Conservation (phyloP, 441 rosid species). For the Arabidopsis hybrid region DNA sequence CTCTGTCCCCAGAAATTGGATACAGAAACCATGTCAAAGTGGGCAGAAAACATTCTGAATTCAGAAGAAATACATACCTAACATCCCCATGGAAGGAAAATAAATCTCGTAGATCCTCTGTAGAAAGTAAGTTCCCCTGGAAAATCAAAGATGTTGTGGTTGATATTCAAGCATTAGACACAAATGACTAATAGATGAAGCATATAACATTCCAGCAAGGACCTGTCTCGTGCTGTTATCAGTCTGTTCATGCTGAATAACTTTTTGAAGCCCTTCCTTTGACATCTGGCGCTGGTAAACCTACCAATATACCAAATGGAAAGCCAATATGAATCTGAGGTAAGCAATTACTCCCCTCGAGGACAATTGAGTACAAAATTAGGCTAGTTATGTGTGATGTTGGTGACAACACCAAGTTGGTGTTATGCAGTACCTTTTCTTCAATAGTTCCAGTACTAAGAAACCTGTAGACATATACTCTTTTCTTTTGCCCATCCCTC, state of each 20-base stretch:
- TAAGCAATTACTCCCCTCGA: slow-evolving; percentile 29
- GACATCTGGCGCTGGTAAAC: slow-evolving; percentile 99
- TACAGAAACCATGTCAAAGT: slow-evolving; percentile 2
- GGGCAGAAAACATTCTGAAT: not conserved
- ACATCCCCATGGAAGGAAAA: slow-evolving; percentile 79
- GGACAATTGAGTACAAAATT: not conserved
- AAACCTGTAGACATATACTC: slow-evolving; percentile 95
- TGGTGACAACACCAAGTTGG: too few relatives aligned
- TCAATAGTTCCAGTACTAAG: slow-evolving; percentile 97
- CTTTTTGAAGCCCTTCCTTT: slow-evolving; percentile 98
- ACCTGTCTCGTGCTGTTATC: slow-evolving; percentile 64
- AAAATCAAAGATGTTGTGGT: slow-evolving; percentile 36
- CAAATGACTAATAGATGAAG: slow-evolving; percentile 22
- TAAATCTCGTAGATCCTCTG: slow-evolving; percentile 87
- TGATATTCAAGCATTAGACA: slow-evolving; percentile 31
- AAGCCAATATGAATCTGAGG: slow-evolving; percentile 34
- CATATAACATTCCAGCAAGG: slow-evolving; percentile 28
- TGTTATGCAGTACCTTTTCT: slow-evolving; percentile 76
- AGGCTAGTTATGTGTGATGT: slow-evolving; percentile 16
- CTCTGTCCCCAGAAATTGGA: slow-evolving; percentile 9
- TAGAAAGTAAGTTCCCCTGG: slow-evolving; percentile 88
- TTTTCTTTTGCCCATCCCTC: slow-evolving; percentile 99
- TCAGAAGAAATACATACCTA: slow-evolving; percentile 54
- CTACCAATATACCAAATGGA: slow-evolving; percentile 52
- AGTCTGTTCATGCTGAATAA: slow-evolving; percentile 79